phyloP scores from a whole-genome alignment of 2,329 filamentous ascomycete species.

The Dactylellina cionopaga region DNA sequence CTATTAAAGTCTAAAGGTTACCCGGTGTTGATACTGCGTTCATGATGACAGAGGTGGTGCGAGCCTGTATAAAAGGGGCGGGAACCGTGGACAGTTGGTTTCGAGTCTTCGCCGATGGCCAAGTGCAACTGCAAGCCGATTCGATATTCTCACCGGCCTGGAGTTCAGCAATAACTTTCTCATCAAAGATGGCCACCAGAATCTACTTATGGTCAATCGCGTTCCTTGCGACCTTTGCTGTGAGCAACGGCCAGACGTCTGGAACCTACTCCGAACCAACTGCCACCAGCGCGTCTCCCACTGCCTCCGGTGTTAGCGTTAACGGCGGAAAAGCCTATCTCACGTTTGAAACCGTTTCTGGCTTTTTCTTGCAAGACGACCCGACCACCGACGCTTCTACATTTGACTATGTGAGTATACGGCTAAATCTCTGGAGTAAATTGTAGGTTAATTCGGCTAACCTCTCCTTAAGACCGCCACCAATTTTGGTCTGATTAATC shows the following conservation, averaged over 20 bases:
- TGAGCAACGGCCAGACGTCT: background rate
- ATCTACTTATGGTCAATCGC: constrained; percentile 18
- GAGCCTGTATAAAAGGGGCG: constrained; percentile 10
- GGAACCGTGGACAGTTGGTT: background rate
- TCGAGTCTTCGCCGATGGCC: background rate
- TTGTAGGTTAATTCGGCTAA: background rate
- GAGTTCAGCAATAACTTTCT: background rate
- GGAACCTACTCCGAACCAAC: constrained; percentile 29
- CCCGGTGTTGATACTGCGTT: too few relatives aligned
- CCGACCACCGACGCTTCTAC: constrained; percentile 66
- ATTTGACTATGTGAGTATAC: constrained; percentile 71
- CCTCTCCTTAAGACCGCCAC: constrained; percentile 63
- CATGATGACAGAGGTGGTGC: background rate
- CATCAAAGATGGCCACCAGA: constrained; percentile 13
- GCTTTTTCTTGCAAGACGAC: constrained; percentile 74
- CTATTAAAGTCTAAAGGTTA: too few relatives aligned
- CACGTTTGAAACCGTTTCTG: constrained; percentile 64
- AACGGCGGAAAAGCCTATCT: constrained; percentile 38
- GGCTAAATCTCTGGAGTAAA: background rate
- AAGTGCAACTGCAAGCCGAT: background rate
- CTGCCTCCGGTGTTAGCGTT: constrained; percentile 36
- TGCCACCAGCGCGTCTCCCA: constrained; percentile 16
- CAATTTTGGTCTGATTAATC: constrained; percentile 74
- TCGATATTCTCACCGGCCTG: background rate
- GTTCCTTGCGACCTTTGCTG: constrained; percentile 4